Percentiles rank a stretch among this genome's conserved stretches.
Conservation (phyloP, 129 eudicot species). For the Tanacetum coccineum region DNA sequence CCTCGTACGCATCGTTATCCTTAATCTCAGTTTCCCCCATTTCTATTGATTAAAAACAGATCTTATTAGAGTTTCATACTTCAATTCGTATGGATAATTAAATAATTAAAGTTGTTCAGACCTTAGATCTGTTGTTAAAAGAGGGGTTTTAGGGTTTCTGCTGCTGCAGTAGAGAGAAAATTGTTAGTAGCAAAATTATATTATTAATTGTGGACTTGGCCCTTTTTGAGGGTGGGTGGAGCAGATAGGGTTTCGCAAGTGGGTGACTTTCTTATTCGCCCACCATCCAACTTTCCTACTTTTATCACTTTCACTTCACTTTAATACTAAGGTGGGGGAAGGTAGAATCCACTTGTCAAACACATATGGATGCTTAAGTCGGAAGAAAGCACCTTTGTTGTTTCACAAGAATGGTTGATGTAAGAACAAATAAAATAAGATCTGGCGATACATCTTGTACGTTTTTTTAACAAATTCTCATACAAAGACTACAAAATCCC, state of each 20-base stretch:
- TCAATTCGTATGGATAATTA: not conserved
- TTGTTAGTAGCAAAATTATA: constrained; percentile 23
- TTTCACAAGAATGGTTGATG: too few relatives aligned
- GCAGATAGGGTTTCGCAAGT: constrained; percentile 34
- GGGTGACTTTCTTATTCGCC: constrained; percentile 7
- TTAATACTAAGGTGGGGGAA: not conserved
- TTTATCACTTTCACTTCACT: too few relatives aligned
- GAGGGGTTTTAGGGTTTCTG: constrained; percentile 37
- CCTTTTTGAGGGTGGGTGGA: constrained; percentile 16
- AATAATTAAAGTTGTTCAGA: constrained; percentile 14
- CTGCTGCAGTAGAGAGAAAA: constrained; percentile 47
- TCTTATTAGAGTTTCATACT: constrained; percentile 20
- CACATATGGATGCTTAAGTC: too few relatives aligned
- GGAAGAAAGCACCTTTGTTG: too few relatives aligned
- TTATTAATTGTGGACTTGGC: constrained; percentile 2
- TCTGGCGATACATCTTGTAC: too few relatives aligned
- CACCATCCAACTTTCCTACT: not conserved
- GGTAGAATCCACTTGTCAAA: too few relatives aligned
- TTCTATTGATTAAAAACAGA: constrained; percentile 8
- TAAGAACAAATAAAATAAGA: too few relatives aligned
- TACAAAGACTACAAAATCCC: too few relatives aligned
- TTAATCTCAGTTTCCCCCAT: constrained; percentile 87
- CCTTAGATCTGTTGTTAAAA: constrained; percentile 34
- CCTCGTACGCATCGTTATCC: constrained; percentile 93
- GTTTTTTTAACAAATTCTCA: too few relatives aligned